phyloP scores from a whole-genome alignment of 306 rosid genomes.

The Fragaria iinumae region DNA sequence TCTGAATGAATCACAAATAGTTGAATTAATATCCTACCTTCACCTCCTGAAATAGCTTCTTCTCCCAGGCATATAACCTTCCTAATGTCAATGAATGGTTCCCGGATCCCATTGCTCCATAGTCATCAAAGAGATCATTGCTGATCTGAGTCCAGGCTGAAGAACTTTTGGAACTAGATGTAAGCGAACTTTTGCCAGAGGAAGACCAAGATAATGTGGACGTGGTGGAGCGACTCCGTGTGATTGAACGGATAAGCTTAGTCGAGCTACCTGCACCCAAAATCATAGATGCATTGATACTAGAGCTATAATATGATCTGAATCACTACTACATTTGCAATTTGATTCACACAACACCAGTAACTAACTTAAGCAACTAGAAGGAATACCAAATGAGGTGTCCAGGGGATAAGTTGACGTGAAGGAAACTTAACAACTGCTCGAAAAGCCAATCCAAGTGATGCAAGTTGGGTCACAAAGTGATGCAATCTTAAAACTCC shows the following conservation, averaged over 20 bases:
- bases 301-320: not conserved
- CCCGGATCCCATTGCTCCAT: constrained; percentile 68
- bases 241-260: constrained; percentile 59
- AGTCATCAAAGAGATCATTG: constrained; percentile 61
- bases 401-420: constrained; percentile 2
- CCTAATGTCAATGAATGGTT: constrained; percentile 66
- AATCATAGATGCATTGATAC: not conserved
- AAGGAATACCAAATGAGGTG: not conserved
- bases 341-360: not conserved
- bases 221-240: constrained; percentile 57
- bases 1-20: not conserved
- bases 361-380: not conserved
- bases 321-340: constrained; percentile 4
- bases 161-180: constrained; percentile 44
- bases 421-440: not conserved
- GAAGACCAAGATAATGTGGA: constrained; percentile 48
- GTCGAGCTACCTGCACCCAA: constrained; percentile 62
- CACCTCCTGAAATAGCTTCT: constrained; percentile 72
- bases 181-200: constrained; percentile 60
- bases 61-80: constrained; percentile 85
- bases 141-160: constrained; percentile 55
- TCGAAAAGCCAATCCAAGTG: not conserved
- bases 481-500: not conserved
- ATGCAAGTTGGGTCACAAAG: not conserved
- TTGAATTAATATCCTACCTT: constrained; percentile 42